Evolutionary conservation across 2,329 filamentous ascomycete genomes (phyloP), one percentile per base, ranked within the genome.

Genomic region (Parascedosporium putredinis): DNA sequence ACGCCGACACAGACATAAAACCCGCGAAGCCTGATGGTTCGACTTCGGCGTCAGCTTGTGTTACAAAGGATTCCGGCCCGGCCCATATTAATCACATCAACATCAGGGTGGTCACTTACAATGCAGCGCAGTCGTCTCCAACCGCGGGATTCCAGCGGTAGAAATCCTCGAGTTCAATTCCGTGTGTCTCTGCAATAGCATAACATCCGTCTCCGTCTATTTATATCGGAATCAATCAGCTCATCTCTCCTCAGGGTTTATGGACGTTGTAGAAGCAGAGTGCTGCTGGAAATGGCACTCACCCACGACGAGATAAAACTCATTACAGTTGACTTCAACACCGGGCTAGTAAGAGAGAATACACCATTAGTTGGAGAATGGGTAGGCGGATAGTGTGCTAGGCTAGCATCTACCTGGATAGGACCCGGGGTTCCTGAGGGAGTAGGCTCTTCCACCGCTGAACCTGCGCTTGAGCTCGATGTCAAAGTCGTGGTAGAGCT

Each of bases 101-200:
- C n/a, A n/a, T n/a, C n/a, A 7, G n/a, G 31, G 31, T 33, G 31
- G 6, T n/a, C 10, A 33, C 31, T 33, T 53, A 55, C 29, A 56
- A 25, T 12, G 9, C 24, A 36, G 22, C 22, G 25, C 54, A 55
- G 29, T 50, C 50, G 20, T 18, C 50, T 6, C 49, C 51, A n/a
- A 56, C 54, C 12, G 47, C 53, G 10, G 54, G 46, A 33, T 56
- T 56, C 52, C 52, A 55, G 18, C 24, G 29, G 25, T 53, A 54
- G 47, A 56, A 55, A 40, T 55, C 31, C 29, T 38, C 43, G 9
- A 56, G 27, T 4, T 51, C 43, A 18, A 56, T 51, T 25, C 51
- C 50, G 36, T 53, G 44, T 33, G 16, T 38, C 9, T n/a, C 40
- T 16, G 50, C 50, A 20, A 56, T 52, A 24, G 25, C 33, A 14